Evolutionary conservation across 2,329 filamentous ascomycete species (phyloP).

Genomic region (Verticillium alfalfae): DNA sequence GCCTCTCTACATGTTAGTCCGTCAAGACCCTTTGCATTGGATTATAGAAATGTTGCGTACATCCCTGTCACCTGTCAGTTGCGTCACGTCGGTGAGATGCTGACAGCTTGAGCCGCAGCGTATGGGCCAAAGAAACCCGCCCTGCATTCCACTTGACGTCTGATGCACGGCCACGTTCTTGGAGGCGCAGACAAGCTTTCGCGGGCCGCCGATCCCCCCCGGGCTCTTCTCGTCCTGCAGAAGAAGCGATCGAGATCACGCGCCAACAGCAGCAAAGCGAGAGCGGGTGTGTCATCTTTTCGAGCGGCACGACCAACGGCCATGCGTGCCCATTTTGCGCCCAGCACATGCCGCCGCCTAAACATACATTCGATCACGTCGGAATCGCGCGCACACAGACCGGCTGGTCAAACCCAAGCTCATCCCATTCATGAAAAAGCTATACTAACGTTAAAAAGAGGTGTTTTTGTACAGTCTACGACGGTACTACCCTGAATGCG

Average conservation of each 20-base stretch:
- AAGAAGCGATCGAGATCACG: background rate
- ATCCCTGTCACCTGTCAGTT: background rate
- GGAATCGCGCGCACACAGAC: background rate
- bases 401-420: background rate
- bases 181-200: background rate
- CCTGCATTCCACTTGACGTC: background rate
- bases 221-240: background rate
- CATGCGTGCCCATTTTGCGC: background rate
- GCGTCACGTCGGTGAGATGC: background rate
- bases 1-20: no score
- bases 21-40: no score
- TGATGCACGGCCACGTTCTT: background rate
- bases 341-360: background rate
- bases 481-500: slow-evolving; percentile 7
- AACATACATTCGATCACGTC: background rate
- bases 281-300: background rate
- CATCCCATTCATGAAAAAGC: slow-evolving; percentile 11
- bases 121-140: background rate
- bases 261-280: background rate
- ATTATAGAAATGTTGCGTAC: background rate
- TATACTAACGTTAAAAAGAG: slow-evolving; percentile 10
- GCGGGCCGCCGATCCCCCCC: background rate
- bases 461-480: slow-evolving; percentile 13
- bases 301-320: background rate
- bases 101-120: background rate